Evolutionary conservation across 139 green algal genomes (phyloP).

Genomic region (Gonium pectorale): DNA sequence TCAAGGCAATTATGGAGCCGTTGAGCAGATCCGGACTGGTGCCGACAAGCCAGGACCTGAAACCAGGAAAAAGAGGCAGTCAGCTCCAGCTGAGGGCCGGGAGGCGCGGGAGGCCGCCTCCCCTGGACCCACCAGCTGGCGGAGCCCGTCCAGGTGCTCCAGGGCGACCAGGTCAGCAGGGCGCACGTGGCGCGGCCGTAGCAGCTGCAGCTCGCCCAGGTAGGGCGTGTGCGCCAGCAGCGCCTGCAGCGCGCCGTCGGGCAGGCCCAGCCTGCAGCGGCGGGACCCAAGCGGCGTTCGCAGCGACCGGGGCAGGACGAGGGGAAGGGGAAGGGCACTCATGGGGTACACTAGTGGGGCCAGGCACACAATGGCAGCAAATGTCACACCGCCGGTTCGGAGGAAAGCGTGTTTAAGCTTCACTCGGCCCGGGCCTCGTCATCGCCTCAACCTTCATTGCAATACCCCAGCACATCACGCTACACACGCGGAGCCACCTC

Average conservation of each 20-base stretch:
- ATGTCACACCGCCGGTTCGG: background rate
- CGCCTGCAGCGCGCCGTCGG: background rate
- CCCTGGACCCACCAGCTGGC: background rate
- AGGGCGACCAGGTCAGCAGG: background rate
- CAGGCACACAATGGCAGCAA: background rate
- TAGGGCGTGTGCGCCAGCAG: background rate
- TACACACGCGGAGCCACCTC: no score
- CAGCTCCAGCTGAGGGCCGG: background rate
- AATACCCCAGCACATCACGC: no score
- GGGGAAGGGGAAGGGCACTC: background rate
- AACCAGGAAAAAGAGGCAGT: background rate
- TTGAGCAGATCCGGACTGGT: background rate
- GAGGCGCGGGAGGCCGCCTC: background rate
- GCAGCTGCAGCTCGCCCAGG: slow-evolving; percentile 18
- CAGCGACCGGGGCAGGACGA: background rate
- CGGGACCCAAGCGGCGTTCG: background rate
- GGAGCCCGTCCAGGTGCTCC: background rate
- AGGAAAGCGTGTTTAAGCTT: no score
- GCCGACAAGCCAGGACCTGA: background rate
- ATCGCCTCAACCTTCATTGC: no score
- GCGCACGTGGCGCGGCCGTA: background rate
- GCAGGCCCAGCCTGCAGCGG: background rate
- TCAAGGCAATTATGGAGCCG: no score
- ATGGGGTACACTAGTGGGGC: background rate
- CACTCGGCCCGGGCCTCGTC: no score